Evolutionary conservation across 139 green algal genomes (phyloP), one percentile per base, ranked within the genome.

Genomic region (Pseudopediastrum boryanum): DNA sequence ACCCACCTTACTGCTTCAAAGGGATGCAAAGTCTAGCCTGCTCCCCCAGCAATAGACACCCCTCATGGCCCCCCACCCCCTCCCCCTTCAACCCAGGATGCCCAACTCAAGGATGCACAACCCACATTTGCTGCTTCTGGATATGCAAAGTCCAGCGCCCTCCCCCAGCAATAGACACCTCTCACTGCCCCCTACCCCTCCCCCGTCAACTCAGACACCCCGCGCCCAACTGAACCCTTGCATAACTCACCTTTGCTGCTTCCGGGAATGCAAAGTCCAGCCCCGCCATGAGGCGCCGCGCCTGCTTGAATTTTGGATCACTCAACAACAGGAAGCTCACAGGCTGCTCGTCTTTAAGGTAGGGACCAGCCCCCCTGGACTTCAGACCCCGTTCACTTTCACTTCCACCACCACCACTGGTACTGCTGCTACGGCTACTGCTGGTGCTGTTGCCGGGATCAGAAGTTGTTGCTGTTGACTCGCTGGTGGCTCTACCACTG

Each of bases 251-350:
- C 74, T 81, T 81, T 35, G 41, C 46, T 65, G 74, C 64, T 8
- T 27, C 52, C 19, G 76, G 76, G 51, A 76, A 82, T 13, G 76
- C 76, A 52, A 76, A 82, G 38, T 82, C 76, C 33, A 82, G 76
- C 16, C 76, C 76, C 3, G 76, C 76, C 64, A 82, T 51, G 50
- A 82, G 64, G 33, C 62, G 50, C 51, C 43, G 54, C 16, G 35
- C 69, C 46, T 82, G 76, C 27, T 58, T 46, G 50, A 82, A 82
- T 5, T 41, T n/a, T 4, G 76, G 76, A 41, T 82, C 76, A 63
- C 42, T 67, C 64, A 82, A n/a, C 50, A 82, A 39, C 35, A 82
- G 52, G 43, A 82, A 75, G 52, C 39, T 76, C 27, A 72, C 65
- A 33, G 48, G 73, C 59, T 48, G 29, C 71, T 69, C 42, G 31